phyloP scores from a whole-genome alignment of 768 basidiomycete species.

The Trametes punicea region DNA sequence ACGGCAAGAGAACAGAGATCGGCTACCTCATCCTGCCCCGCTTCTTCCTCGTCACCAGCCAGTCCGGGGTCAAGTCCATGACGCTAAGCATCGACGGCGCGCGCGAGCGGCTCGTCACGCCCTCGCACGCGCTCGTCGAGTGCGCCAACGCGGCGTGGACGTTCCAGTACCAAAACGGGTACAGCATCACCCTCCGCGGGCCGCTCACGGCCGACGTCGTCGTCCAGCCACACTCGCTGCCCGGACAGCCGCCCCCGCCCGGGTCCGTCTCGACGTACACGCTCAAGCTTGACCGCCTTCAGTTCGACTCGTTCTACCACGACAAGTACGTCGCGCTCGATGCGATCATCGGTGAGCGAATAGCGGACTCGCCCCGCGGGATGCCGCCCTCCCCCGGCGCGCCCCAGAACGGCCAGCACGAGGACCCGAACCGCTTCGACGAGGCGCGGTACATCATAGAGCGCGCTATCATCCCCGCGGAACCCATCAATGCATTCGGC shows the following conservation, averaged over 20 bases:
- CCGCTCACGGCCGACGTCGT: constrained; percentile 66
- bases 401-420: constrained; percentile 30
- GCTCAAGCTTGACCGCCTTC: constrained; percentile 69
- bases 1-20: constrained; percentile 51
- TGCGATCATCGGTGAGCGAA: constrained; percentile 49
- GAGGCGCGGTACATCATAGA: constrained; percentile 62
- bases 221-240: constrained; percentile 29
- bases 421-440: constrained; percentile 58
- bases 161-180: constrained; percentile 76
- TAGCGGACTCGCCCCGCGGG: constrained; percentile 36
- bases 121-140: constrained; percentile 53
- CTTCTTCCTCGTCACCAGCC: constrained; percentile 81
- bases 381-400: constrained; percentile 19
- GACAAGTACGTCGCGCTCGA: constrained; percentile 76
- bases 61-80: constrained; percentile 85
- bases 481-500: constrained; percentile 85
- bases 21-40: constrained; percentile 75
- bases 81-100: constrained; percentile 74
- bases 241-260: constrained; percentile 14
- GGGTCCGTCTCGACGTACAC: constrained; percentile 17
- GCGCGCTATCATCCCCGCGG: constrained; percentile 65
- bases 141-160: constrained; percentile 78
- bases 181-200: constrained; percentile 72
- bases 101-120: constrained; percentile 57
- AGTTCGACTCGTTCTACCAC: constrained; percentile 69